Base-by-base conservation (phyloP, 106 monocot species). In the Amphibolis antarctica region DNA sequence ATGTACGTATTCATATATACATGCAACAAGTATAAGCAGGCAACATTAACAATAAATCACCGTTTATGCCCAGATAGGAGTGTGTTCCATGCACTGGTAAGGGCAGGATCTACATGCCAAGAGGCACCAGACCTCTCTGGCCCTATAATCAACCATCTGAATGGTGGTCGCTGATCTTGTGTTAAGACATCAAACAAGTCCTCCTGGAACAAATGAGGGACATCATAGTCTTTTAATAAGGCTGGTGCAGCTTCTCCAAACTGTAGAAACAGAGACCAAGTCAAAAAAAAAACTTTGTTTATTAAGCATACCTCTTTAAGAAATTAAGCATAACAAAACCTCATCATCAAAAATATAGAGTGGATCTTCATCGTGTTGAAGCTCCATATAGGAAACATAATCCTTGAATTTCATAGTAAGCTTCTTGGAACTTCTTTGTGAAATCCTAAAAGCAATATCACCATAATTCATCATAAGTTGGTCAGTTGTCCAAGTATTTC, bases 11-110 rank as follows among this genome's bases (percentile, higher is more conserved):
- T 36, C 36, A 36, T 36, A 36, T 36, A 36, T 36, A 2, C 36
- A 36, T 36, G 36, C 7, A 36, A 4, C 36, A 36, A 4, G 36
- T 36, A 36, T 36, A 36, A 36, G 26, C 12, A 36, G 28, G 14
- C 42, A 44, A 17, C 12, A 44, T 21, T 14, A 44, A 44, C 42
- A 21, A 23, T 10, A 25, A 42, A 3, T 62, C 71, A 98, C 96
- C 90, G 76, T 90, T 98, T 98, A 29, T 76, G 53, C 27, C 96
- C 96, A 67, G 60, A 72, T 15, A 98, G 64, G 67, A 98, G 88
- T 54, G 96, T 90, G 62, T 98, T 98, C 96, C 96, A 98, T 20
- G 96, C 96, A 85, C 84, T 90, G 12, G 96, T 98, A 60, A 98
- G 74, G 7, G 81, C 84, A 54, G 96, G 96, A 80, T 98, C 96